Evolutionary conservation across 129 eudicot genomes (phyloP).

Genomic region (Centella asiatica): DNA sequence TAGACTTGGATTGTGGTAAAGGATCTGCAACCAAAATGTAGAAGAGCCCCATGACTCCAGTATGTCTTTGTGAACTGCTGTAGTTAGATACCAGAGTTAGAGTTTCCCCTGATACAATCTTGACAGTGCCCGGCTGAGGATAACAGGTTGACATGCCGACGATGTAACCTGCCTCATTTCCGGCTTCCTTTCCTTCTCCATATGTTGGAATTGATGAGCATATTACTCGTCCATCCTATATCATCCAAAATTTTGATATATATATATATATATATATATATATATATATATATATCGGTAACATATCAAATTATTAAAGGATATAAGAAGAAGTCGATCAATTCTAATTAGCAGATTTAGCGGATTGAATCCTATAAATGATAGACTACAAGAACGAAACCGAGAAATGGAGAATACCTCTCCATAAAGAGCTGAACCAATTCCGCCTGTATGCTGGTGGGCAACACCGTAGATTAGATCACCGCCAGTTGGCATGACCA

Average conservation of each 20-base stretch:
- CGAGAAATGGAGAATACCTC: conserved; percentile 31
- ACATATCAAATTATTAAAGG: background rate
- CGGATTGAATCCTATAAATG: too few species aligned
- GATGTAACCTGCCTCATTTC: conserved; percentile 77
- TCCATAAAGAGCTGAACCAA: conserved; percentile 56
- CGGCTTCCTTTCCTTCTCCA: conserved; percentile 56
- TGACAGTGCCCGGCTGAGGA: conserved; percentile 58
- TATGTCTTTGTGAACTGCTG: conserved; percentile 45
- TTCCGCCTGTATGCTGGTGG: conserved; percentile 71
- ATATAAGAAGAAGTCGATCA: background rate
- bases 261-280: too few species aligned
- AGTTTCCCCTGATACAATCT: conserved; percentile 45
- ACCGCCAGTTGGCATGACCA: conserved; percentile 46
- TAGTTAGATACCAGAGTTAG: conserved; percentile 54
- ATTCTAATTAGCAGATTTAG: too few species aligned
- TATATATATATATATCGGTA: background rate
- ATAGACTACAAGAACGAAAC: background rate
- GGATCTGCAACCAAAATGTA: conserved; percentile 63
- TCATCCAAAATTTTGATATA: background rate
- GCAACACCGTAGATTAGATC: conserved; percentile 70
- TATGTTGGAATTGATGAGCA: conserved; percentile 63
- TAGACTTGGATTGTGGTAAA: conserved; percentile 9
- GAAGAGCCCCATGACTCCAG: conserved; percentile 84
- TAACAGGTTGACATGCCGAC: conserved; percentile 91
- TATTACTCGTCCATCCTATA: conserved; percentile 58